Conservation (phyloP, 495 filamentous ascomycete genomes). For the Trichoderma gamsii region DNA sequence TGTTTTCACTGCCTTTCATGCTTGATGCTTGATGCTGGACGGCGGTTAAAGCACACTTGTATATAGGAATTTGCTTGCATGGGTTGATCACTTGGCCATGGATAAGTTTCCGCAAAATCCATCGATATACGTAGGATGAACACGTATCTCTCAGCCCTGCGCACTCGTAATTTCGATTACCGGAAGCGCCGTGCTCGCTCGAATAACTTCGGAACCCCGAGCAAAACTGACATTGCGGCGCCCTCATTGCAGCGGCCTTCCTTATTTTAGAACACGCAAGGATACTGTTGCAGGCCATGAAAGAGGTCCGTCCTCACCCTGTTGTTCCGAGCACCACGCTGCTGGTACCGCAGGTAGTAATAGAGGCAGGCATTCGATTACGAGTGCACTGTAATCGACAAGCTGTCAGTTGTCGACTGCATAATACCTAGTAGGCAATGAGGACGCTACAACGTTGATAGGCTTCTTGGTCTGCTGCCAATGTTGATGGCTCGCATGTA, state of each 20-base stretch:
- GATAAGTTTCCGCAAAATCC: background rate
- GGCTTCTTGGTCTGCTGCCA: too few species aligned
- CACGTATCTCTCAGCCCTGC: background rate
- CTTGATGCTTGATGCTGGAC: background rate
- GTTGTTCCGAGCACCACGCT: background rate
- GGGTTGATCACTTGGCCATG: background rate
- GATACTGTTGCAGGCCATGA: background rate
- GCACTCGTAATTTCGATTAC: background rate
- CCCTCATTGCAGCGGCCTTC: slow-evolving; percentile 1
- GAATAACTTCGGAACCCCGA: background rate
- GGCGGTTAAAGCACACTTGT: background rate
- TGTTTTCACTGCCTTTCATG: background rate
- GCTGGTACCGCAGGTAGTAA: background rate
- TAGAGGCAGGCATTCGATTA: background rate
- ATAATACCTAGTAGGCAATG: background rate
- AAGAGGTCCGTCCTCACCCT: slow-evolving; percentile 2
- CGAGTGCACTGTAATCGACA: background rate
- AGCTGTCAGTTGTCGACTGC: background rate
- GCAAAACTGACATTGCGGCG: background rate
- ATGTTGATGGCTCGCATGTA: too few species aligned
- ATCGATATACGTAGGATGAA: background rate
- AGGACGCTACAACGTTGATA: background rate
- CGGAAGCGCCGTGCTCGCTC: background rate
- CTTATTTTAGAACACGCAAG: slow-evolving; percentile 2
- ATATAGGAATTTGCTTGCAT: background rate